Evolutionary conservation across 2,329 filamentous ascomycete genomes (phyloP).

Genomic region (Ophiostoma himal-ulmi): DNA sequence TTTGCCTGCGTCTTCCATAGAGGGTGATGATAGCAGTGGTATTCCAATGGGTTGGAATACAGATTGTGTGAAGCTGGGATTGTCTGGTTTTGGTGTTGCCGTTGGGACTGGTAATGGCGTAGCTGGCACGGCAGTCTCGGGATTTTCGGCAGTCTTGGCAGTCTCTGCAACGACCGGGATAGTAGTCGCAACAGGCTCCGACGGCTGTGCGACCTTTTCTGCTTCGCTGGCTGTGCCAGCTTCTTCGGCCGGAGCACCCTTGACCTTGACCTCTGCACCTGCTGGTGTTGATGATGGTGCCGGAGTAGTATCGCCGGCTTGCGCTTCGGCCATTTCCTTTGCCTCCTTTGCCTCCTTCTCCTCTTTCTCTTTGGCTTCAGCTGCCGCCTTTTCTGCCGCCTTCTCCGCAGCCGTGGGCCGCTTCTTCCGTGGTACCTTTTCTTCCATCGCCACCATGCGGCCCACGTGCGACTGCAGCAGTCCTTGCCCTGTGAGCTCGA

Average conservation of each 20-base stretch:
- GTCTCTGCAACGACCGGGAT: not conserved
- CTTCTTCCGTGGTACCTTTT: constrained; percentile 51
- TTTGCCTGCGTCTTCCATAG: not conserved
- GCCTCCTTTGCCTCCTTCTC: constrained; percentile 1
- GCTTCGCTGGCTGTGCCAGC: not conserved
- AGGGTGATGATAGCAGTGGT: not conserved
- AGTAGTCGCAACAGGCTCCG: not conserved
- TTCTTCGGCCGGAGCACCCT: not conserved
- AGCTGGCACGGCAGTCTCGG: too few species aligned
- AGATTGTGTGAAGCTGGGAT: constrained; percentile 1
- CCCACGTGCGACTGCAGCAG: constrained; percentile 63
- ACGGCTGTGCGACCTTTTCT: not conserved
- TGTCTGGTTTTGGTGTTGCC: not conserved
- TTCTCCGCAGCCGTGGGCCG: constrained; percentile 36
- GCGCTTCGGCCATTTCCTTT: not conserved
- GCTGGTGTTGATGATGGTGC: not conserved
- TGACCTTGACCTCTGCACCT: not conserved
- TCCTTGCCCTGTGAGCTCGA: constrained; percentile 66
- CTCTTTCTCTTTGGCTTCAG: constrained; percentile 7
- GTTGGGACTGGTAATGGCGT: not conserved
- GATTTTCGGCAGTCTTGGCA: not conserved
- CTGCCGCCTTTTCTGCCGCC: constrained; percentile 15
- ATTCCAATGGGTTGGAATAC: constrained; percentile 23
- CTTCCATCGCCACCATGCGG: constrained; percentile 56
- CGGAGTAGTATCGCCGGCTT: not conserved